phyloP scores from a whole-genome alignment of 1,284 basidiomycete species.

The Kalmanozyma brasiliensis region DNA sequence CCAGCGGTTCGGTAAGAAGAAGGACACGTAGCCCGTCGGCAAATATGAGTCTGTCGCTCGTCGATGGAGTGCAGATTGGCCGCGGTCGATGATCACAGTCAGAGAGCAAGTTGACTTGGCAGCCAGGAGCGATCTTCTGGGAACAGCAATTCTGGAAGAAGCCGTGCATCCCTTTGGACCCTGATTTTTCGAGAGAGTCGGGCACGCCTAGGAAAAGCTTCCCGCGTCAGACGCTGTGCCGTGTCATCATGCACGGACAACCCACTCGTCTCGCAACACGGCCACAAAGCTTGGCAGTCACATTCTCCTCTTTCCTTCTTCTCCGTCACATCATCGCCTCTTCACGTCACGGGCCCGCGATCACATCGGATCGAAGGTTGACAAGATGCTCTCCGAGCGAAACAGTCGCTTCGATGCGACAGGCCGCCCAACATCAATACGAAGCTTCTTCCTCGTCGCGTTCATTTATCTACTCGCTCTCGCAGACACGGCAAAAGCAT shows the following conservation, averaged over 20 bases:
- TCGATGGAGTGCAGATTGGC: too few relatives aligned
- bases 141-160: too few relatives aligned
- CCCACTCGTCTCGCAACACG: conserved; percentile 1
- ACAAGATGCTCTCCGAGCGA: conserved; percentile 9
- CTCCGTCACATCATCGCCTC: too few relatives aligned
- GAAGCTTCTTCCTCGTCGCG: conserved; percentile 1
- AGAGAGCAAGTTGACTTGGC: too few relatives aligned
- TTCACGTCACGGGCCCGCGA: too few relatives aligned
- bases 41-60: too few relatives aligned
- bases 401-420: background rate
- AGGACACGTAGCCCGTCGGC: too few relatives aligned
- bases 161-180: too few relatives aligned
- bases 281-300: conserved; percentile 1
- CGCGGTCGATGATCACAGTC: too few relatives aligned
- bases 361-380: background rate
- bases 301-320: background rate
- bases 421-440: conserved; percentile 11
- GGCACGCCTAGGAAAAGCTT: background rate
- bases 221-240: background rate
- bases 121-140: too few relatives aligned
- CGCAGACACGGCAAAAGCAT: conserved; percentile 24
- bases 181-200: background rate
- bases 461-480: conserved; percentile 10
- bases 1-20: too few relatives aligned
- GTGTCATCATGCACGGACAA: background rate